Conservation (phyloP, 371 early-diverging fungal genomes). For the Capniomyces stellatus region DNA sequence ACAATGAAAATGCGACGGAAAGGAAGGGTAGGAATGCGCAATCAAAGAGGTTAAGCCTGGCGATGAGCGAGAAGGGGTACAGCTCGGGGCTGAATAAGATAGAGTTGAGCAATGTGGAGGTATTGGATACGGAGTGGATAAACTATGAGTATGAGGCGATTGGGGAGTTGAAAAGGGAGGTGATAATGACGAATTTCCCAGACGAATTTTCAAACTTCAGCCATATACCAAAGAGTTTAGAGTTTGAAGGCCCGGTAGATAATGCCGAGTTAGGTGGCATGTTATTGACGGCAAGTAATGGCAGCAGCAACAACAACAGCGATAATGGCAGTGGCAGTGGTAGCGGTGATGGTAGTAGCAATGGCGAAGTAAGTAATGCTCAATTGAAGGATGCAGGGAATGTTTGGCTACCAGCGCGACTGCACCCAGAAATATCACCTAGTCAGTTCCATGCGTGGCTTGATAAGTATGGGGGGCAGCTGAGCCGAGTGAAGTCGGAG, state of each 20-base stretch:
- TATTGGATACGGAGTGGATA: slow-evolving; percentile 13
- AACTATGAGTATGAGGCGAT: slow-evolving; percentile 22
- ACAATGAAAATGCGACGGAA: too few relatives aligned
- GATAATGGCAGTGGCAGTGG: neutral
- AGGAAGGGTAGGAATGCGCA: too few relatives aligned
- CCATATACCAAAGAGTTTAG: too few relatives aligned
- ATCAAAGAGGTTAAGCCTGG: too few relatives aligned
- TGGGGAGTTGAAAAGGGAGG: slow-evolving; percentile 28
- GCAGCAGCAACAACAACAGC: neutral
- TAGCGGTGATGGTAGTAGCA: neutral
- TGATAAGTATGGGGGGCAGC: slow-evolving; percentile 22
- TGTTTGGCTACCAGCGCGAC: slow-evolving; percentile 27
- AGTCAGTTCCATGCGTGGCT: slow-evolving; percentile 28
- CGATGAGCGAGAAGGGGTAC: too few relatives aligned
- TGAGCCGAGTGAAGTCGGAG: slow-evolving; percentile 15
- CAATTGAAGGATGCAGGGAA: neutral
- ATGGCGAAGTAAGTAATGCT: neutral
- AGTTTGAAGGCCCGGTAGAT: neutral
- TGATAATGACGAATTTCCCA: slow-evolving; percentile 19
- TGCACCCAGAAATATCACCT: slow-evolving; percentile 29
- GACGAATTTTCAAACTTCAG: too few relatives aligned
- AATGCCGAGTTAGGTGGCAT: too few relatives aligned
- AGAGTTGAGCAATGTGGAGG: neutral
- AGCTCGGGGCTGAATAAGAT: too few relatives aligned
- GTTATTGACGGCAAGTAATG: too few relatives aligned